Base-by-base conservation (phyloP, 768 basidiomycete species). In the Serendipita sp. region DNA sequence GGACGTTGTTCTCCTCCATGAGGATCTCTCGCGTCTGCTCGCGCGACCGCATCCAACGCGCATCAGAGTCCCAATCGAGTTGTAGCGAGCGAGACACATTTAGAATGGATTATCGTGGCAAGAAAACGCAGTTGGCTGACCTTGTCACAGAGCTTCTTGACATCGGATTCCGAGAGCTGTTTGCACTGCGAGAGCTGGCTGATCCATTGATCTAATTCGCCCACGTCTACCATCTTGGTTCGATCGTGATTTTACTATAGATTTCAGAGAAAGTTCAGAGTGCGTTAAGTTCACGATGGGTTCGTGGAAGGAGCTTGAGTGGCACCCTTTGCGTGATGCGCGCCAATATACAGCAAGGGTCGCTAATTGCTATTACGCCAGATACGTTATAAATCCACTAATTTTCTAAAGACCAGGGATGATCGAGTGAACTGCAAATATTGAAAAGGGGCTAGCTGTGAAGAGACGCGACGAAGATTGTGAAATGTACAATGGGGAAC, bases 101-200 rank as follows among this genome's bases (percentile, higher is more conserved):
- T 4, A 13, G 64, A 45, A 67, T 56, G 41, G 7, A 60, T 47
- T 68, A 69, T 70, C 65, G 65, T 62, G 67, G 65, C 66, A 68
- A 58, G 44, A 66, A 68, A 75, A 41, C 41, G 41, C 41, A 41
- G 41, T 41, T 41, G 41, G 41, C 84, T 71, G 71, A 94, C 96
- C 90, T 96, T 98, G 83, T 98, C 95, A 80, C 96, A 99, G 68
- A 99, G 83, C 75, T 85, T 86, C 82, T 98, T 98, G 66, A 99
- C 92, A 75, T 99, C 94, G 10, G 81, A 80, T 77, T 99, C 96
- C 67, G 89, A 80, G 66, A 99, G 83, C 70, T 96, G 95, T 75
- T 99, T 98, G 81, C 96, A 99, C 72, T 93, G 89, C 76, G 86
- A 86, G 70, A 99, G 84, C 74, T 97, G 93, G 67, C 90, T 85